Evolutionary conservation across 208 protist species (phyloP).

Genomic region (Angomonas ambiguus): DNA sequence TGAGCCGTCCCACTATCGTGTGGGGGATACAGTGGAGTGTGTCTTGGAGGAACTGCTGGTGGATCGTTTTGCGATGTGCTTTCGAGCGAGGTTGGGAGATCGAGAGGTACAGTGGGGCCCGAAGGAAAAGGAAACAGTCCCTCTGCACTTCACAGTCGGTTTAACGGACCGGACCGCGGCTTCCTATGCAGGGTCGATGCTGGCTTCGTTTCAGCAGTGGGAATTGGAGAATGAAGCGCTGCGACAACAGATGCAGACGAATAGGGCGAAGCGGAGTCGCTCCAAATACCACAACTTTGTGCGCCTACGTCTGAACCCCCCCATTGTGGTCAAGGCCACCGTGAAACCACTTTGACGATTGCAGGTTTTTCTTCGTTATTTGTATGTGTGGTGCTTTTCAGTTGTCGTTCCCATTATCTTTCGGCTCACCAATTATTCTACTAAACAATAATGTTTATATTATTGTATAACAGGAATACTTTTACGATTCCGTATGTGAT

Average conservation of each 20-base stretch:
- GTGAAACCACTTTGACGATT: neutral
- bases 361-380: neutral
- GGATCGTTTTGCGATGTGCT: slow-evolving; percentile 65
- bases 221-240: slow-evolving; percentile 49
- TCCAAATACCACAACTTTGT: slow-evolving; percentile 86
- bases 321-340: slow-evolving; percentile 14
- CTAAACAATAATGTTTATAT: no score
- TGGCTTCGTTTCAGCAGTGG: slow-evolving; percentile 43
- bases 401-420: no score
- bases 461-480: no score
- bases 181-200: slow-evolving; percentile 58
- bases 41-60: slow-evolving; percentile 44
- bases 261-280: slow-evolving; percentile 51
- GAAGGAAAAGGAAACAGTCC: slow-evolving; percentile 13
- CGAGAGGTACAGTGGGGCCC: slow-evolving; percentile 9
- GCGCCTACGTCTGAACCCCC: slow-evolving; percentile 15
- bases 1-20: slow-evolving; percentile 7
- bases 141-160: slow-evolving; percentile 69
- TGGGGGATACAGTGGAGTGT: slow-evolving; percentile 37
- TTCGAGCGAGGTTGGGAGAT: slow-evolving; percentile 19
- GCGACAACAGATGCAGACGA: neutral
- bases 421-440: no score
- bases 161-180: slow-evolving; percentile 20
- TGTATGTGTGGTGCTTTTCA: no score
- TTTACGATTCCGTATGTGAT: no score